Percentiles rank a stretch among this genome's conserved stretches.
Conservation (phyloP, 768 basidiomycete species). For the Naganishia kalamii region DNA sequence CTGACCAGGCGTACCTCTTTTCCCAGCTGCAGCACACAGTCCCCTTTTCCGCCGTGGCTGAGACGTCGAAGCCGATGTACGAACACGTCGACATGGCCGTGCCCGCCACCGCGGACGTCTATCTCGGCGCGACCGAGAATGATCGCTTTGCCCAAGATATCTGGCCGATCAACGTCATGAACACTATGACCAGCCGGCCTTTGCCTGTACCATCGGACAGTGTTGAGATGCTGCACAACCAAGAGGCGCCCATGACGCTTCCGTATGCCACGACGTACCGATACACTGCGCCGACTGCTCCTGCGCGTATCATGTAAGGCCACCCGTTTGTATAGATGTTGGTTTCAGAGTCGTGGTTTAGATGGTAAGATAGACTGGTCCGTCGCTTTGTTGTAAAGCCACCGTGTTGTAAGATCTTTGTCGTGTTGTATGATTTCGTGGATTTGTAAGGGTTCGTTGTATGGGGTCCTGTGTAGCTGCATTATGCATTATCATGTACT, state of each 20-base stretch:
- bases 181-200: background rate
- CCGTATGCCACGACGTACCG: background rate
- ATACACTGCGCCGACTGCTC: background rate
- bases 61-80: background rate
- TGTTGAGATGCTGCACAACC: background rate
- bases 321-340: background rate
- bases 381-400: too few species aligned
- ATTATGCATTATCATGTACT: background rate
- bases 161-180: slow-evolving; percentile 3
- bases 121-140: background rate
- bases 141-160: background rate
- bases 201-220: background rate
- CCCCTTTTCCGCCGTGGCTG: slow-evolving; percentile 4
- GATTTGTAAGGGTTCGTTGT: background rate
- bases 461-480: background rate
- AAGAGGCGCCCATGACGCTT: background rate
- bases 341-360: background rate
- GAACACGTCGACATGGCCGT: slow-evolving; percentile 1
- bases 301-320: background rate
- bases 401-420: background rate
- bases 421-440: background rate
- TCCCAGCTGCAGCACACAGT: background rate
- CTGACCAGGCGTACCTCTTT: background rate
- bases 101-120: background rate
- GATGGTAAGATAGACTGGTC: background rate